Conservation (phyloP, 2,329 filamentous ascomycete species). For the Aspergillus hortae region DNA sequence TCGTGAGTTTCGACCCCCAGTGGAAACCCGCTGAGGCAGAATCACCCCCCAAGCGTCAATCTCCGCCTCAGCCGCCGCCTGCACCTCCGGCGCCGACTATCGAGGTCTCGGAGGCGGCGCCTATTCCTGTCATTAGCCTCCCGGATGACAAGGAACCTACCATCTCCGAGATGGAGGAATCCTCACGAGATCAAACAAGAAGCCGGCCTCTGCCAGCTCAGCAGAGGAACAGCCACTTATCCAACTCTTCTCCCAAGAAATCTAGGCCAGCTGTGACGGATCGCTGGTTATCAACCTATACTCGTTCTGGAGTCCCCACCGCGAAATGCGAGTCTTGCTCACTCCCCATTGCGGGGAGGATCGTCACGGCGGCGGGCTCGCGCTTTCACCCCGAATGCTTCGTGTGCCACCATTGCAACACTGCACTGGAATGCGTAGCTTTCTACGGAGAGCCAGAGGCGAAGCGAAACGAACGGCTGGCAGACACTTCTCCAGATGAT, state of each 20-base stretch:
- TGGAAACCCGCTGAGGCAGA: constrained; percentile 62
- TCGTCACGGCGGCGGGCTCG: constrained; percentile 75
- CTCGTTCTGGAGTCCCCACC: constrained; percentile 53
- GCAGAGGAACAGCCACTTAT: constrained; percentile 11
- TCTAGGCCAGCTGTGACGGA: constrained; percentile 38
- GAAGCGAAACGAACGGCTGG: constrained; percentile 66
- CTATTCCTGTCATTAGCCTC: constrained; percentile 49
- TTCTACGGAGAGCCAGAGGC: constrained; percentile 88
- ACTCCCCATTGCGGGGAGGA: constrained; percentile 81
- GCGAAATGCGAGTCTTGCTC: constrained; percentile 82
- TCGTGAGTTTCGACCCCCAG: constrained; percentile 90
- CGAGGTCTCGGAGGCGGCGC: constrained; percentile 34
- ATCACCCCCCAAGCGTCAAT: constrained; percentile 21
- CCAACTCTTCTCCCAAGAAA: constrained; percentile 27
- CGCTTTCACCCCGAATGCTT: constrained; percentile 96
- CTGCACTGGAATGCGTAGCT: constrained; percentile 86
- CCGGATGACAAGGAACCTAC: constrained; percentile 43
- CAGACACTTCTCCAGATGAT: constrained; percentile 61
- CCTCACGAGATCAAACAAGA: constrained; percentile 11
- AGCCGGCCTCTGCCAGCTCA: constrained; percentile 16
- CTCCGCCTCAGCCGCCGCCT: constrained; percentile 35
- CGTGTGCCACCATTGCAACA: constrained; percentile 80
- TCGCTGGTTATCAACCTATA: constrained; percentile 36
- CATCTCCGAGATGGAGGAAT: constrained; percentile 31
- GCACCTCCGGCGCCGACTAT: constrained; percentile 44